These are phyloP conservation scores for Colletotrichum camelliae DNA, from an alignment of 2,329 filamentous ascomycete species.

Conservation along the genomic window DNA sequence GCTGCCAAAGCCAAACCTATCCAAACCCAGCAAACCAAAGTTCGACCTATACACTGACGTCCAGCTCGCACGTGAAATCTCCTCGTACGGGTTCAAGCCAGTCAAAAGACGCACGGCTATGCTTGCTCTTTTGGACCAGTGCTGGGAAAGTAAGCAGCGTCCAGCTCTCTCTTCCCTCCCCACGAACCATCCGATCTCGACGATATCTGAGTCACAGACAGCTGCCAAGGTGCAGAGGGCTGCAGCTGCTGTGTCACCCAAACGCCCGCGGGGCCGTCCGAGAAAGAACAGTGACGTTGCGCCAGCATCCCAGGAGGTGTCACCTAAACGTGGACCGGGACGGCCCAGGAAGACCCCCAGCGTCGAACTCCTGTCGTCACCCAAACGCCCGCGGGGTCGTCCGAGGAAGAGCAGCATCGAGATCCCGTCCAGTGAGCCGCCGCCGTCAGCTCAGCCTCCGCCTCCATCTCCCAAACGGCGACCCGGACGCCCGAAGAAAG, in stretches of 20 bases:
- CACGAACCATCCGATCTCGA: conserved; percentile 12
- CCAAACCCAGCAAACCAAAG: conserved; percentile 47
- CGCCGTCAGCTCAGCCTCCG: conserved; percentile 37
- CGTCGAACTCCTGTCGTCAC: background rate
- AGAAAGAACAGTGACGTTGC: conserved; percentile 33
- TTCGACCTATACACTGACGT: conserved; percentile 67
- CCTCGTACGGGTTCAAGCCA: conserved; percentile 74
- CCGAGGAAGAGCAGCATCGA: conserved; percentile 40
- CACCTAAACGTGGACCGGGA: conserved; percentile 43
- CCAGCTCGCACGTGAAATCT: conserved; percentile 66
- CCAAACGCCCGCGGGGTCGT: conserved; percentile 37
- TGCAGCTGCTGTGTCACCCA: conserved; percentile 29
- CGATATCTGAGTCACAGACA: background rate
- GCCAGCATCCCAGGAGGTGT: conserved; percentile 28
- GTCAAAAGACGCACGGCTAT: conserved; percentile 72
- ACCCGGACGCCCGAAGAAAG: conserved; percentile 3
- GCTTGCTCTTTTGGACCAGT: conserved; percentile 72
- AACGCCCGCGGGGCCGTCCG: conserved; percentile 41
- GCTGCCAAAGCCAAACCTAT: background rate
- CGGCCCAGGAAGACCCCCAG: conserved; percentile 34
- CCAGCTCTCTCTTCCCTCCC: conserved; percentile 27
- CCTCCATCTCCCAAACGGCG: conserved; percentile 4
- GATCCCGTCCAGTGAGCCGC: conserved; percentile 32
- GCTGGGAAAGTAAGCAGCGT: conserved; percentile 66
- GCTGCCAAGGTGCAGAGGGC: conserved; percentile 9